These are phyloP conservation scores for Physaria fendleri DNA, from an alignment of 345 rosid species.

Conservation along the genomic window DNA sequence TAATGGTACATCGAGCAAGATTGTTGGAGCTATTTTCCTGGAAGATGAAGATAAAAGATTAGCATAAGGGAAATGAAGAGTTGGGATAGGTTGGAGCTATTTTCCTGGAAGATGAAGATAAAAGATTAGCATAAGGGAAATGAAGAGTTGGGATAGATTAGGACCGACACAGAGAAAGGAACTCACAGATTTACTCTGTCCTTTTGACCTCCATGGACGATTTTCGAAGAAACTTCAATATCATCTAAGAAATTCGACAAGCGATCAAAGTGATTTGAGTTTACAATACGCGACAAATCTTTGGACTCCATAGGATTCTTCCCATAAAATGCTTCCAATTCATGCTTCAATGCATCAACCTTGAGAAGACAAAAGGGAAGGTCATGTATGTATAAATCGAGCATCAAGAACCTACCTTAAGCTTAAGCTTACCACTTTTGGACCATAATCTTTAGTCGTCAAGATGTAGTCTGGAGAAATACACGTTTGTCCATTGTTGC, in stretches of 20 bases:
- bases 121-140: neutral
- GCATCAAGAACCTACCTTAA: slow-evolving; percentile 4
- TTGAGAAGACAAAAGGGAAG: slow-evolving; percentile 27
- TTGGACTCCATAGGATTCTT: slow-evolving; percentile 68
- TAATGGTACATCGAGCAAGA: slow-evolving; percentile 75
- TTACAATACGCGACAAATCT: slow-evolving; percentile 80
- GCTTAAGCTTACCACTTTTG: slow-evolving; percentile 57
- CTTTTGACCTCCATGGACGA: slow-evolving; percentile 74
- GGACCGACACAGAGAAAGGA: too few relatives aligned
- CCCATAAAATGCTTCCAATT: slow-evolving; percentile 68
- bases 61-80: too few relatives aligned
- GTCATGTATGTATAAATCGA: slow-evolving; percentile 7
- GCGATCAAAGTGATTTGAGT: slow-evolving; percentile 71
- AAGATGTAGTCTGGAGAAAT: slow-evolving; percentile 78
- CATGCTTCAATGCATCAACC: slow-evolving; percentile 59
- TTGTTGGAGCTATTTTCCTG: slow-evolving; percentile 82
- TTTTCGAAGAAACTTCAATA: slow-evolving; percentile 69
- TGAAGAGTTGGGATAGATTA: too few relatives aligned
- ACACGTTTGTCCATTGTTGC: slow-evolving; percentile 91
- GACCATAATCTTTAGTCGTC: slow-evolving; percentile 64
- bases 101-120: too few relatives aligned
- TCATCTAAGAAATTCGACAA: slow-evolving; percentile 74
- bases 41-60: neutral
- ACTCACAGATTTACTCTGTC: slow-evolving; percentile 69
- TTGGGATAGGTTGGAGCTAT: too few relatives aligned